Percentiles rank a stretch among this genome's conserved stretches.
Conservation (phyloP, 2,329 filamentous ascomycete genomes). For the Aspergillus intermedius region DNA sequence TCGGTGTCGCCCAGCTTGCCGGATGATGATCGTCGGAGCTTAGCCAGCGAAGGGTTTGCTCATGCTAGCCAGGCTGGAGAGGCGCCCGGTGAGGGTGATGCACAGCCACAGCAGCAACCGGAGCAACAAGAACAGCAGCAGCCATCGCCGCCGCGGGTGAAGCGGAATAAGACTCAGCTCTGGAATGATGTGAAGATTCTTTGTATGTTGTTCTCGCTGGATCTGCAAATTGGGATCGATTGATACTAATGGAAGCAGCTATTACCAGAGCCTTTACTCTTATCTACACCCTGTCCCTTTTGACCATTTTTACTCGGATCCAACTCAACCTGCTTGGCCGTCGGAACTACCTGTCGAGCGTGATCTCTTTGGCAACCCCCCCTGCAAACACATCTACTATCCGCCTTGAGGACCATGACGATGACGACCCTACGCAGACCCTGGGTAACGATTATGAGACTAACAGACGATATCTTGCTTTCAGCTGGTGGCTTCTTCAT, state of each 20-base stretch:
- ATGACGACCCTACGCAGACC: conserved; percentile 78
- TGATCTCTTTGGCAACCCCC: conserved; percentile 81
- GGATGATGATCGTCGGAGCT: conserved; percentile 76
- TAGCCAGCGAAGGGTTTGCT: conserved; percentile 71
- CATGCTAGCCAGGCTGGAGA: conserved; percentile 71
- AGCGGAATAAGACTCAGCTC: conserved; percentile 82
- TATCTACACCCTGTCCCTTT: conserved; percentile 80
- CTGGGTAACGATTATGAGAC: conserved; percentile 94
- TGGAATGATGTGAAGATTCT: conserved; percentile 98
- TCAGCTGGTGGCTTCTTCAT: conserved; percentile 97
- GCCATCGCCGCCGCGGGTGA: conserved; percentile 41
- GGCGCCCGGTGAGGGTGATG: conserved; percentile 45
- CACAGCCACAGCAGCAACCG: conserved; percentile 9
- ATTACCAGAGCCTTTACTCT: conserved; percentile 87
- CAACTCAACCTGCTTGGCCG: conserved; percentile 95
- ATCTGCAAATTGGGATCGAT: background rate
- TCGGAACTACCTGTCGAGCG: conserved; percentile 90
- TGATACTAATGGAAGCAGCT: conserved; percentile 46
- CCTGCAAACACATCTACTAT: conserved; percentile 66
- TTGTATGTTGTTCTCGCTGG: conserved; percentile 48
- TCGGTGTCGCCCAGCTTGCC: conserved; percentile 61
- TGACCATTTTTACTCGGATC: conserved; percentile 87
- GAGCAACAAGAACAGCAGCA: background rate
- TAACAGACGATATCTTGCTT: conserved; percentile 88
- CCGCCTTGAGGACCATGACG: conserved; percentile 85